Base-by-base conservation (phyloP, 2,329 filamentous ascomycete genomes). In the Sclerotinia trifoliorum region DNA sequence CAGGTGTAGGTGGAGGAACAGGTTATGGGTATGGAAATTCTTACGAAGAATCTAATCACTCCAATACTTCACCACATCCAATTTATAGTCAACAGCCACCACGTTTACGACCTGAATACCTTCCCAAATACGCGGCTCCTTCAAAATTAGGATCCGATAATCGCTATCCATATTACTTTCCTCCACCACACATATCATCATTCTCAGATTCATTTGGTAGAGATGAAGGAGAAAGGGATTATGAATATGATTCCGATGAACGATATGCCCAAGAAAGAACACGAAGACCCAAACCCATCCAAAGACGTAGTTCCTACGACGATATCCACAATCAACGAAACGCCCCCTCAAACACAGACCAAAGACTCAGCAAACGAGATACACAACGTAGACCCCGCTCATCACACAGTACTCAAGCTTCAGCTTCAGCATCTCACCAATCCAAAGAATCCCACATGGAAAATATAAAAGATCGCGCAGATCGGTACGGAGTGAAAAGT, bases 401-500 rank as follows among this genome's bases (percentile, higher is more conserved):
- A 13, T 35, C 54, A n/a, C 56, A 48, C 24, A 2, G 56, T 1
- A 39, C 15, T 42, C 39, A 42, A 42, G 15, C 39, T 5, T 2
- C 39, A n/a, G n/a, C n/a, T n/a, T n/a, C 15, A 17, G 13, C 15
- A 42, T n/a, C n/a, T n/a, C n/a, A n/a, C n/a, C n/a, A 5, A 24
- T 32, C 35, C 19, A 48, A 48, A 13, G 32, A 51, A 35, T 29
- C 46, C 1, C 58, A 26, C 5, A 2, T 11, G 46, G 56, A 26
- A 2, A 29, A n/a, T 19, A 8, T 67, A 13, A 54, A 42, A 46
- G 65, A 63, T 19, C 58, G 58, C 10, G 65, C 56, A 2, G 56
- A 67, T 19, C 32, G 65, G 7, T 67, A 62, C 15, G 56, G 56
- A 24, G 2, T 62, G 15, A 75, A 75, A 48, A 71, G 74, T 8